Percentiles rank a stretch among this genome's conserved stretches.
These are phyloP conservation scores for Annulohypoxylon nitens DNA, from an alignment of 495 filamentous ascomycete genomes.

Conservation along the genomic window DNA sequence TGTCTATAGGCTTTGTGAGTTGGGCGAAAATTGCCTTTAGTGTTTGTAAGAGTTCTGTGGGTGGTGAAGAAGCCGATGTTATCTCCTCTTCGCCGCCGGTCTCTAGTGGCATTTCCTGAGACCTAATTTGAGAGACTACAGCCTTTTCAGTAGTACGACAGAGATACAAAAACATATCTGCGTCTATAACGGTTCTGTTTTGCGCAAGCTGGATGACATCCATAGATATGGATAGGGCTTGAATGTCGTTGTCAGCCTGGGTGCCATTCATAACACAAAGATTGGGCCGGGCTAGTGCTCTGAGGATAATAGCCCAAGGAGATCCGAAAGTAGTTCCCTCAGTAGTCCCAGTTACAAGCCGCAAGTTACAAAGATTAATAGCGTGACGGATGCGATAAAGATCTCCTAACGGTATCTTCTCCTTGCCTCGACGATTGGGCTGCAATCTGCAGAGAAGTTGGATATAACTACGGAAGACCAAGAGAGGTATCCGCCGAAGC, in stretches of 20 bases:
- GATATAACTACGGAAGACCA: conserved; percentile 57
- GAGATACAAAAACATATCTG: conserved; percentile 44
- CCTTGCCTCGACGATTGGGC: conserved; percentile 29
- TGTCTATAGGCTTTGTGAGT: conserved; percentile 21
- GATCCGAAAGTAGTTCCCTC: conserved; percentile 47
- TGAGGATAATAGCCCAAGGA: conserved; percentile 47
- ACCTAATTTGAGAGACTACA: conserved; percentile 28
- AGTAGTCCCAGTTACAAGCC: conserved; percentile 39
- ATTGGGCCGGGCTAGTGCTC: conserved; percentile 46
- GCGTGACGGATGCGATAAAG: conserved; percentile 46
- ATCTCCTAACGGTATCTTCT: conserved; percentile 23
- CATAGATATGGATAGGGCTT: conserved; percentile 39
- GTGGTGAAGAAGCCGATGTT: conserved; percentile 13
- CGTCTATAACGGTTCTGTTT: conserved; percentile 32
- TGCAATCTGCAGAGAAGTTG: conserved; percentile 54
- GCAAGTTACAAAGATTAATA: conserved; percentile 42
- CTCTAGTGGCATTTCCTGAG: background rate
- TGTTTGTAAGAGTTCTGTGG: conserved; percentile 8
- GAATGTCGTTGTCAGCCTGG: conserved; percentile 36
- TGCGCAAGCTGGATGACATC: conserved; percentile 28
- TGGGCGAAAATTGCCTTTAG: conserved; percentile 35
- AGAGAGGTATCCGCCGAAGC: conserved; percentile 43
- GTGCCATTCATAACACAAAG: conserved; percentile 41
- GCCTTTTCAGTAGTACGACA: conserved; percentile 47
- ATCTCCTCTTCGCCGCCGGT: background rate